Evolutionary conservation across 441 rosid genomes (phyloP).

Genomic region (Viola pubescens): DNA sequence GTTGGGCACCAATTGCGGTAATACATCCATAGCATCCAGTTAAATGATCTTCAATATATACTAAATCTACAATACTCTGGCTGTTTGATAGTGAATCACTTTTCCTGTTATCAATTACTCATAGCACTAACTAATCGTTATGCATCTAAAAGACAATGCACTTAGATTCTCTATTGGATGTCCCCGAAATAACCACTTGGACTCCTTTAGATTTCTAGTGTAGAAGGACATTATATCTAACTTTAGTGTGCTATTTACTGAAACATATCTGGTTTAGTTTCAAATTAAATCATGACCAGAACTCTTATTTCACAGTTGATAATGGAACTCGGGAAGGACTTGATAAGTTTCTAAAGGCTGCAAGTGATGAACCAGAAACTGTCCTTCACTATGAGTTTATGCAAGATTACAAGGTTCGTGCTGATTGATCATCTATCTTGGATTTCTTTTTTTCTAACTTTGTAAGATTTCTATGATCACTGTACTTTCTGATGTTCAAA

Average conservation of each 20-base stretch:
- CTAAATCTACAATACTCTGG: not conserved
- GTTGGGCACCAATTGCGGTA: conserved; percentile 94
- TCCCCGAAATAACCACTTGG: not conserved
- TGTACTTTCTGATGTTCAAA: no score
- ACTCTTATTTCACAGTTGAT: conserved; percentile 53
- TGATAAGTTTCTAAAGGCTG: conserved; percentile 83
- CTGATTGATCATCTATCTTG: conserved; percentile 6
- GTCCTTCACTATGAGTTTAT: conserved; percentile 95
- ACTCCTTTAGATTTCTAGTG: conserved; percentile 1
- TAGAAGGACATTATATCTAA: not conserved
- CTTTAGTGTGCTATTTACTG: not conserved
- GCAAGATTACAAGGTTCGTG: conserved; percentile 93
- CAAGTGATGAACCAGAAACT: conserved; percentile 84
- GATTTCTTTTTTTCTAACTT: no score
- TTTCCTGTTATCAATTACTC: not conserved
- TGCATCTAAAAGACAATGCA: no score
- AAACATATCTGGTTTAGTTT: not conserved
- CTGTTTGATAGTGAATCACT: not conserved
- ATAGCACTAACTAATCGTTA: no score
- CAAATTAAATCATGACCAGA: conserved; percentile 9
- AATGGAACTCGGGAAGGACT: conserved; percentile 94
- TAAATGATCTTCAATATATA: not conserved
- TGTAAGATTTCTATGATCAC: not conserved
- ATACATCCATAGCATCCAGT: not conserved
- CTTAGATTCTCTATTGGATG: not conserved